A percentile compares a stretch with the other conserved stretches of the same genome.
These are phyloP conservation scores for Colletotrichum higginsianum DNA, from an alignment of 2,329 filamentous ascomycete genomes.

Conservation along the genomic window DNA sequence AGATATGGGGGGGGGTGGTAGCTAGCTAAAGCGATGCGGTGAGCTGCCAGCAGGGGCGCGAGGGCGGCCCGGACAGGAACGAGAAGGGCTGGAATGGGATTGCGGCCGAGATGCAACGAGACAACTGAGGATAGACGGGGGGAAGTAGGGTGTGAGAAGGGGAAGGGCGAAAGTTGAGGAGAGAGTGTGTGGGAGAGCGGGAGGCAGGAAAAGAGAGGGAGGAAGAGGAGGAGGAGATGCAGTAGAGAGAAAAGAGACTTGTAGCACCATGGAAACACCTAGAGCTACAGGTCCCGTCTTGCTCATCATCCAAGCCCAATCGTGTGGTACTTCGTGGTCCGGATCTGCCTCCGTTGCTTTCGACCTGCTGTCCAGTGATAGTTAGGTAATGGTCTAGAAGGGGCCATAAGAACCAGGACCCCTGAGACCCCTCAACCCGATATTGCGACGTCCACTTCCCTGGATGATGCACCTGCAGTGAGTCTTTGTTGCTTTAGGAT, in stretches of 20 bases:
- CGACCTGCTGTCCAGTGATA: constrained; percentile 28
- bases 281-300: background rate
- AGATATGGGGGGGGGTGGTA: background rate
- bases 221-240: too few relatives aligned
- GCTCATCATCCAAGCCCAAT: background rate
- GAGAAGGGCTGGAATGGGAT: background rate
- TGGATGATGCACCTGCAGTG: background rate
- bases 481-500: constrained; percentile 2
- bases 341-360: constrained; percentile 37
- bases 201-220: background rate
- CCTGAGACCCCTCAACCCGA: background rate
- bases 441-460: background rate
- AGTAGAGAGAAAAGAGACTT: too few relatives aligned
- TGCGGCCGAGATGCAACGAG: background rate
- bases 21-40: background rate
- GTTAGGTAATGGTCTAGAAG: constrained; percentile 1
- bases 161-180: background rate
- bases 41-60: background rate
- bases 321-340: constrained; percentile 2
- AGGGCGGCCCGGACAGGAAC: background rate
- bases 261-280: background rate
- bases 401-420: background rate
- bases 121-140: constrained; percentile 5
- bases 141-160: background rate
- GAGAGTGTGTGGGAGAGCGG: background rate